Evolutionary conservation across 352 stramenopile species (phyloP).

Genomic region (Phytopythium oedochilum): DNA sequence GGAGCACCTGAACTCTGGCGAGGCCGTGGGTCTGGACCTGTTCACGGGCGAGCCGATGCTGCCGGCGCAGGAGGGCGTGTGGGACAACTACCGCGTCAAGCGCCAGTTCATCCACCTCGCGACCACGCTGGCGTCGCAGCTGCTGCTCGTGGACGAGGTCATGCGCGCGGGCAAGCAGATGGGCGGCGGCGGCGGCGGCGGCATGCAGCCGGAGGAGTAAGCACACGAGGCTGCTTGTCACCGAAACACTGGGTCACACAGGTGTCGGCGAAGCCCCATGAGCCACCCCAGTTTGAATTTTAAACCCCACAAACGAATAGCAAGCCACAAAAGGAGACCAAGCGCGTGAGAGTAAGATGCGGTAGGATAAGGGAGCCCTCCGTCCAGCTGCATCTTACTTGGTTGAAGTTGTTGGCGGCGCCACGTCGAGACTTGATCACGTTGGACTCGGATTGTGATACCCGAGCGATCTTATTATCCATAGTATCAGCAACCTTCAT

Average conservation of each 20-base stretch:
- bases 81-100: slow-evolving; percentile 99
- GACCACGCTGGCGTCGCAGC: slow-evolving; percentile 97
- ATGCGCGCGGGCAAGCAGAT: slow-evolving; percentile 99
- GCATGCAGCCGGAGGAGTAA: slow-evolving; percentile 65
- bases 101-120: slow-evolving; percentile 97
- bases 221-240: not conserved
- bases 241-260: too few relatives aligned
- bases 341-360: too few relatives aligned
- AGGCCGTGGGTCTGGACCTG: slow-evolving; percentile 95
- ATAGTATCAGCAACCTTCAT: not conserved
- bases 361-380: too few relatives aligned
- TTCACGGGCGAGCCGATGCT: slow-evolving; percentile 96
- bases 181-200: slow-evolving; percentile 62
- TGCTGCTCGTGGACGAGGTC: slow-evolving; percentile 99
- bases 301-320: not conserved
- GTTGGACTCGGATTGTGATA: not conserved
- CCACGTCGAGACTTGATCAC: not conserved
- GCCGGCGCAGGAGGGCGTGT: slow-evolving; percentile 95
- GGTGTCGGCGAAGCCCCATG: too few relatives aligned
- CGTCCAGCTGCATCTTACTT: too few relatives aligned
- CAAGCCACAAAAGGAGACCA: not conserved
- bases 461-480: not conserved
- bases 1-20: slow-evolving; percentile 88
- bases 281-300: too few relatives aligned
- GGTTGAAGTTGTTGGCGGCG: not conserved